phyloP scores from a whole-genome alignment of 352 stramenopile species.

The Globisporangium spiculum region DNA sequence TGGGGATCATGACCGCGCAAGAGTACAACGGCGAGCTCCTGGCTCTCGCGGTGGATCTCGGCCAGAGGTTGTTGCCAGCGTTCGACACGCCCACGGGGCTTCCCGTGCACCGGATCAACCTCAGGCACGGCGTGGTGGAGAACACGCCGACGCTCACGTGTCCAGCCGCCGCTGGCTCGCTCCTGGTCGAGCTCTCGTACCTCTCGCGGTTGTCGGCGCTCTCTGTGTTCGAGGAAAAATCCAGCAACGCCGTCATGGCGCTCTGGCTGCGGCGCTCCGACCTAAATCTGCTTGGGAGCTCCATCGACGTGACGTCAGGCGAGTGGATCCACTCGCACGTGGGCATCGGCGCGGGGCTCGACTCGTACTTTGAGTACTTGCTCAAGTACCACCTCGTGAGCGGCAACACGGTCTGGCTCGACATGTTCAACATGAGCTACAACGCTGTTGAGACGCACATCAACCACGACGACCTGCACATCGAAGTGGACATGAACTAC shows the following conservation, averaged over 20 bases:
- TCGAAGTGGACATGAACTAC: constrained; percentile 87
- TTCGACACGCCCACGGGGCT: constrained; percentile 96
- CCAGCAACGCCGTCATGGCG: constrained; percentile 55
- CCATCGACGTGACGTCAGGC: constrained; percentile 91
- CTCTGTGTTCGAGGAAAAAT: constrained; percentile 56
- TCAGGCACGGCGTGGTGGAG: constrained; percentile 57
- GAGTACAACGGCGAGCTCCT: constrained; percentile 95
- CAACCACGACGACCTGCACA: constrained; percentile 71
- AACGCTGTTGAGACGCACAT: constrained; percentile 70
- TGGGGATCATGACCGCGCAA: constrained; percentile 45
- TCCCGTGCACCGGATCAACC: constrained; percentile 96
- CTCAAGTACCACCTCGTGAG: constrained; percentile 98
- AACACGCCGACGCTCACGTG: constrained; percentile 91
- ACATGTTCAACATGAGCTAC: constrained; percentile 91
- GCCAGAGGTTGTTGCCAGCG: constrained; percentile 91
- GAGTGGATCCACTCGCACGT: constrained; percentile 75
- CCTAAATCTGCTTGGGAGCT: constrained; percentile 93
- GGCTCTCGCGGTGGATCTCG: constrained; percentile 92
- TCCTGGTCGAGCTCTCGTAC: constrained; percentile 96
- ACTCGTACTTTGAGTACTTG: constrained; percentile 98
- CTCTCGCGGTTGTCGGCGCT: constrained; percentile 84
- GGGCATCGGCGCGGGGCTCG: constrained; percentile 91
- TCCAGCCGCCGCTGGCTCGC: constrained; percentile 93
- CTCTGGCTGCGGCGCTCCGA: constrained; percentile 78
- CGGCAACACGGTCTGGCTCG: constrained; percentile 88